Evolutionary conservation across 768 basidiomycete genomes (phyloP), one percentile per base, ranked within the genome.

Genomic region (Lyophyllum semitale): DNA sequence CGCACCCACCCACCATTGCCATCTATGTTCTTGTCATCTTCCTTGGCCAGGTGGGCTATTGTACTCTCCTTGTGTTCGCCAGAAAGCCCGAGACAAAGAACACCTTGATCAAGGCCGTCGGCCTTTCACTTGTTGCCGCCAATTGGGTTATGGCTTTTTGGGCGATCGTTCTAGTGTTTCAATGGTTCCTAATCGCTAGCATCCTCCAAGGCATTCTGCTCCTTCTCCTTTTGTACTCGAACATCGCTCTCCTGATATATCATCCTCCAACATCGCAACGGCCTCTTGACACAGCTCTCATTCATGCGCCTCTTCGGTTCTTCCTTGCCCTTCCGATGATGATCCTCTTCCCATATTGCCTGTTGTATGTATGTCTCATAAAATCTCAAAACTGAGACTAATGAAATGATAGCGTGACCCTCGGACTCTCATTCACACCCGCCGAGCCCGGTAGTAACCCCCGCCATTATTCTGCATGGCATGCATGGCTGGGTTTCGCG

Each of bases 291-390:
- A 84, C 83, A 30, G 78, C 86, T 0, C 85, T 95, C 60, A 91
- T 97, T 53, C 95, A 97, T 61, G 89, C 91, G 0, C 95, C 95
- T 0, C 75, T 96, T 50, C 79, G 91, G 2, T 85, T 93, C 55
- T 88, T 88, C 66, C 68, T 82, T 37, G 69, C 79, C 26, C 66
- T 87, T 2, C 81, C 84, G 2, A 67, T 87, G 25, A 71, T 70
- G 3, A 72, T 89, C 32, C 71, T 89, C 54, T 85, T 92, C 57
- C 78, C 82, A 0, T 64, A 80, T 51, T 80, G 68, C 62, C 84
- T 83, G 45, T 89, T 77, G 83, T 90, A 53, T 72, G 84, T 57
- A 35, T 26, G 18, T 7, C 29, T 15, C 30, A 60, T 15, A 11
- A 18, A 37, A 0, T 41, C n/a, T 27, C 22, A n/a, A 53, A 44